A percentile compares a stretch with the other conserved stretches of the same genome.
Conservation (phyloP, 139 green algal species). For the Astrephomene gubernaculifera region DNA sequence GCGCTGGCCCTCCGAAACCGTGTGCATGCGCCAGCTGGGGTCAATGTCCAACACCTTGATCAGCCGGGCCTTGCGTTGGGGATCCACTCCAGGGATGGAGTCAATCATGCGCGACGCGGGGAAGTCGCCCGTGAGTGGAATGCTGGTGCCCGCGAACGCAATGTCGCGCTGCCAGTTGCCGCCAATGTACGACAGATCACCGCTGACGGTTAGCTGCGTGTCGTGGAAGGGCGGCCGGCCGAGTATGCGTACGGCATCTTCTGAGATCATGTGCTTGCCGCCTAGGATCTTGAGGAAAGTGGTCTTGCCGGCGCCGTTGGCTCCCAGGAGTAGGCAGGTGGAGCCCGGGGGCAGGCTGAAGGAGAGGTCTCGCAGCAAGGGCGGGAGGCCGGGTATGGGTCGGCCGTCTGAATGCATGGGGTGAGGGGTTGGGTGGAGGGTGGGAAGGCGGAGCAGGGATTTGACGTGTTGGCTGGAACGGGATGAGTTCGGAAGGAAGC, state of each 20-base stretch:
- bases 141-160: constrained; percentile 90
- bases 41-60: constrained; percentile 92
- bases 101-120: constrained; percentile 91
- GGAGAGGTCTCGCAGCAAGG: constrained; percentile 79
- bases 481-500: no score
- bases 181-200: constrained; percentile 90
- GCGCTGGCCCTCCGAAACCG: constrained; percentile 93
- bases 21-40: constrained; percentile 82
- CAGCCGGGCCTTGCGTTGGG: constrained; percentile 70
- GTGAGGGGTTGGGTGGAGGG: neutral
- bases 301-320: constrained; percentile 93
- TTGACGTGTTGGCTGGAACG: no score
- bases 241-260: constrained; percentile 70
- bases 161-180: constrained; percentile 95
- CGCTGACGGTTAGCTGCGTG: constrained; percentile 80
- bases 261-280: constrained; percentile 93
- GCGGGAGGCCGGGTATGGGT: constrained; percentile 71
- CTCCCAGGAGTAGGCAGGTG: constrained; percentile 85
- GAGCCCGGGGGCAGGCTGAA: constrained; percentile 71
- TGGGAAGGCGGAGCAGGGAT: no score
- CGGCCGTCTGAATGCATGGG: constrained; percentile 76
- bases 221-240: constrained; percentile 93
- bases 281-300: constrained; percentile 89
- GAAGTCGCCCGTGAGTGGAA: constrained; percentile 94
- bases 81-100: constrained; percentile 75